A percentile compares a stretch with the other conserved stretches of the same genome.
Evolutionary conservation across 2,329 filamentous ascomycete genomes (phyloP).

Genomic region (Penicillium sp.): DNA sequence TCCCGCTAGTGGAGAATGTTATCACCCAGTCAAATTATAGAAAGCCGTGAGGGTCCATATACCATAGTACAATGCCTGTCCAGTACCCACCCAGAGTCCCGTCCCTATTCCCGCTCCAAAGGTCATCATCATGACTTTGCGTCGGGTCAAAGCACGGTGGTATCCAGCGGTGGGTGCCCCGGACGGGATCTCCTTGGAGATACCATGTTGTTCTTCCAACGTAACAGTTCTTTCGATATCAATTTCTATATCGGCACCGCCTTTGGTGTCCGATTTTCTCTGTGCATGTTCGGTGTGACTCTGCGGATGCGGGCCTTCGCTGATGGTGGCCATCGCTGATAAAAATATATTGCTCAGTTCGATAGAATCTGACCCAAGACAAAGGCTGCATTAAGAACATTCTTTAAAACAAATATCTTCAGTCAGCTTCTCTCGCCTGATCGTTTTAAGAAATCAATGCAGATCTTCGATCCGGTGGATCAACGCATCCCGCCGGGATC

Average conservation of each 20-base stretch:
- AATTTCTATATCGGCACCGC: background rate
- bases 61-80: slow-evolving; percentile 35
- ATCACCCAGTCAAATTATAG: background rate
- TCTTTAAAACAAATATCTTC: background rate
- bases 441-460: background rate
- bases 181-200: slow-evolving; percentile 6
- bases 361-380: no score
- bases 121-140: slow-evolving; percentile 42
- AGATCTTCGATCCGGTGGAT: background rate
- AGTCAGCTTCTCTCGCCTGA: background rate
- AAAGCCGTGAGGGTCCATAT: background rate
- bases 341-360: background rate
- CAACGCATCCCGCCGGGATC: background rate
- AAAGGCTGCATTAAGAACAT: background rate
- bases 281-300: background rate
- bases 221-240: slow-evolving; percentile 16
- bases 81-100: slow-evolving; percentile 39
- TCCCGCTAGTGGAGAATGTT: slow-evolving; percentile 21
- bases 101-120: slow-evolving; percentile 39
- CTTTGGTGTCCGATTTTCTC: slow-evolving; percentile 3
- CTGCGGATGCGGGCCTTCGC: background rate
- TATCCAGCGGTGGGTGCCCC: slow-evolving; percentile 26
- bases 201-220: slow-evolving; percentile 11
- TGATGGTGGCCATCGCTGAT: slow-evolving; percentile 7
- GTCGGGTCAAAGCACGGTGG: slow-evolving; percentile 30